Percentiles rank a stretch among this genome's conserved stretches.
phyloP scores from a whole-genome alignment of 306 rosid genomes.

The Datisca glomerata region DNA sequence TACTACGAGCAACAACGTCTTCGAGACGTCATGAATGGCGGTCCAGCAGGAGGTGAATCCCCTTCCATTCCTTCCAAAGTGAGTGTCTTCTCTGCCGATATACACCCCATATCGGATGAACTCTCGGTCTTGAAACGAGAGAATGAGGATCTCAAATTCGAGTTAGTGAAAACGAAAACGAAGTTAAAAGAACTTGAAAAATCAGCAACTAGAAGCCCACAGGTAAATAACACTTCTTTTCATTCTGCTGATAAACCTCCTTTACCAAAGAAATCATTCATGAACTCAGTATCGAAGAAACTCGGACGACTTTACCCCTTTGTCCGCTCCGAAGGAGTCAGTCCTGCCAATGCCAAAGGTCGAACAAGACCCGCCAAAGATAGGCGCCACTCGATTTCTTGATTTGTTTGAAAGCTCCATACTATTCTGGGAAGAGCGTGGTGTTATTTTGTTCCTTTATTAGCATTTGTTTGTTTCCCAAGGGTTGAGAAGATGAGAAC shows the following conservation, averaged over 20 bases:
- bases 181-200: constrained; percentile 56
- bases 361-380: constrained; percentile 45
- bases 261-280: constrained; percentile 61
- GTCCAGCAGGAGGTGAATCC: constrained; percentile 22
- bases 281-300: constrained; percentile 54
- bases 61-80: constrained; percentile 33
- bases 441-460: constrained; percentile 3
- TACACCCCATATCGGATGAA: constrained; percentile 40
- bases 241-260: constrained; percentile 61
- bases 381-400: constrained; percentile 85
- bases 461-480: neutral
- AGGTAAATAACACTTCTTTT: constrained; percentile 7
- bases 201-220: constrained; percentile 43
- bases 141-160: constrained; percentile 59
- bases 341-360: constrained; percentile 29
- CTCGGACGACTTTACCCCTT: constrained; percentile 68
- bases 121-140: constrained; percentile 49
- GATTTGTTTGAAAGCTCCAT: constrained; percentile 7
- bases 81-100: constrained; percentile 35
- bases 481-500: constrained; percentile 1
- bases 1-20: constrained; percentile 86
- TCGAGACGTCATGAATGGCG: constrained; percentile 60
- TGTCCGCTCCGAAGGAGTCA: constrained; percentile 44
- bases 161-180: constrained; percentile 67
- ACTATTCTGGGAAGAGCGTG: constrained; percentile 8